Evolutionary conservation across 306 rosid species (phyloP), one percentile per base, ranked within the genome.

Genomic region (Cyclanthera cordifolia): DNA sequence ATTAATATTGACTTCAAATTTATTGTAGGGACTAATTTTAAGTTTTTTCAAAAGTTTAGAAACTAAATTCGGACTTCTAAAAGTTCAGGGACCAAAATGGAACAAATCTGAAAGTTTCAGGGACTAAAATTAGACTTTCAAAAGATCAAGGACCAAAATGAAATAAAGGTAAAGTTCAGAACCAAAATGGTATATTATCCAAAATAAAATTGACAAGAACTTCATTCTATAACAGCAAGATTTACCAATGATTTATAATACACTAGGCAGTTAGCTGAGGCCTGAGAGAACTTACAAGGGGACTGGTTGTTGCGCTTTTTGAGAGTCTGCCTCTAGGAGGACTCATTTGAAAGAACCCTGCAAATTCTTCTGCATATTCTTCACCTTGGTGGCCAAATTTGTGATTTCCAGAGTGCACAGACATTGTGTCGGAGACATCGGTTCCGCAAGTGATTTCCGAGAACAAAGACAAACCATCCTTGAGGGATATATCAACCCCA

Each of bases 401-500:
- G 7, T 65, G 64, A 37, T 50, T 74, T 39, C 16, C 37, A n/a
- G 80, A 80, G 67, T 74, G 70, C 59, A 76, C 73, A 6, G 81
- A 74, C 72, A 74, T 72, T 21, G 75, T 27, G 30, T 76, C 83
- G 8, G 80, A 76, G 61, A 67, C 63, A 15, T 73, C 71, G 71
- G 50, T 74, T 74, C 70, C 83, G 46, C 20, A 56, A 75, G 73
- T 75, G 56, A 63, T 66, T 57, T 65, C 82, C 10, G 95, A 78
- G 70, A 84, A 80, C 51, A 90, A 71, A 46, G 68, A 39, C 68
- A 61, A 10, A 17, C 97, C 95, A 77, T 90, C 97, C 78, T 86
- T 85, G 25, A 90, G 95, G 71, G 93, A 88, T 74, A 88, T 86
- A 69, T 90, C 88, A 63, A 86, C 87, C 34, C 87, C 92, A 60